Conservation (phyloP, 106 monocot genomes). For the Allium cepa region DNA sequence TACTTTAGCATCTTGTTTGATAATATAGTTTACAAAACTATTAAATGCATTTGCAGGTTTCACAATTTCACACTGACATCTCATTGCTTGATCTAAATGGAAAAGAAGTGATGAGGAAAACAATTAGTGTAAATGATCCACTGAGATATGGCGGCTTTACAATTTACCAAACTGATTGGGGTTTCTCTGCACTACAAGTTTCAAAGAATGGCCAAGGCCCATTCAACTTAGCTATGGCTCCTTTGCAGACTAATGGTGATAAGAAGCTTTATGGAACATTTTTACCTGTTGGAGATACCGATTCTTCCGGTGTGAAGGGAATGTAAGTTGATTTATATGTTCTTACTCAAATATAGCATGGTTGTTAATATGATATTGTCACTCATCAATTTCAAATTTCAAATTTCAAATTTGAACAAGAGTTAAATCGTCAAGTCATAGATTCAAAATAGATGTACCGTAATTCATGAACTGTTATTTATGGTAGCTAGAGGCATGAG, state of each 20-base stretch:
- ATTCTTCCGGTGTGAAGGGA: constrained; percentile 78
- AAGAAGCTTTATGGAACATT: constrained; percentile 89
- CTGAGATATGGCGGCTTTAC: constrained; percentile 84
- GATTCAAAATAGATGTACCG: too few species aligned
- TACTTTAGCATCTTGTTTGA: too few species aligned
- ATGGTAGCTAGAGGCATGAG: not conserved
- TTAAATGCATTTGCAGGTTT: constrained; percentile 42
- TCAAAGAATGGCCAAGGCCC: constrained; percentile 86
- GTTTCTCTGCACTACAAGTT: constrained; percentile 92
- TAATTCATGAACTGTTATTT: too few species aligned
- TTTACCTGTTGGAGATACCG: constrained; percentile 54
- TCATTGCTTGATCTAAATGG: constrained; percentile 69
- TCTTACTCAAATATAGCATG: not conserved
- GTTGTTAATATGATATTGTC: too few species aligned
- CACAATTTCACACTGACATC: constrained; percentile 83
- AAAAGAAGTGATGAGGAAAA: constrained; percentile 87
- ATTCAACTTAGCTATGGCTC: constrained; percentile 89
- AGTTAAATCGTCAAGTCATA: too few species aligned
- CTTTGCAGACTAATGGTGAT: constrained; percentile 67
- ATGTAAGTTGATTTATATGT: constrained; percentile 41
- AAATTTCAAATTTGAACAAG: too few species aligned
- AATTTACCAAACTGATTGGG: constrained; percentile 96
- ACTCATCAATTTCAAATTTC: too few species aligned
- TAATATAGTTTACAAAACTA: not conserved
- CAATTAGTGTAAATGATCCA: constrained; percentile 95